Conservation (phyloP, 108 stramenopile genomes). For the Stephanodiscus triporus region DNA sequence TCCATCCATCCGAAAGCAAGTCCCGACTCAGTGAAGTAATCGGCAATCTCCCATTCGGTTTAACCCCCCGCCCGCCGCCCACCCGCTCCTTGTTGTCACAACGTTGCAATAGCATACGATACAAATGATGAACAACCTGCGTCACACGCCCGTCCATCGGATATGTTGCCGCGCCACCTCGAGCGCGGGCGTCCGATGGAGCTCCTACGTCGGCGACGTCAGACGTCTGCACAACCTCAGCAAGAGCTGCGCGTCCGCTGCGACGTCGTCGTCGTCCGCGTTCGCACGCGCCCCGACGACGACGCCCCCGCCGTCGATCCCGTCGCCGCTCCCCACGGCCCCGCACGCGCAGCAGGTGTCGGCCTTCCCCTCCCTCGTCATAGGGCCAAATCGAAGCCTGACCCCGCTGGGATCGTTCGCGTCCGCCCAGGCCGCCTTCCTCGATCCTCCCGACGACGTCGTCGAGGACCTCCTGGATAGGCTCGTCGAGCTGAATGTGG, state of each 20-base stretch:
- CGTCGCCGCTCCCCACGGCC: constrained; percentile 7
- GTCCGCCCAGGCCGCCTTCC: constrained; percentile 83
- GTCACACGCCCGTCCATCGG: too few species aligned
- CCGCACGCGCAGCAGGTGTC: constrained; percentile 39
- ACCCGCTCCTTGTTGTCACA: too few species aligned
- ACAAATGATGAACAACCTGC: too few species aligned
- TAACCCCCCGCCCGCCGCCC: too few species aligned
- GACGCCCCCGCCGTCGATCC: not conserved
- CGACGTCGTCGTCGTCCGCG: not conserved
- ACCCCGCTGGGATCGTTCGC: constrained; percentile 84
- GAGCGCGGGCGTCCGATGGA: not conserved
- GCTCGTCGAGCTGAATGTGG: constrained; percentile 72
- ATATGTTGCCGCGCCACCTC: not conserved
- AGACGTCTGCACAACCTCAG: too few species aligned
- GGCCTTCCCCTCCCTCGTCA: constrained; percentile 75
- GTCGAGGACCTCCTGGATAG: constrained; percentile 62
- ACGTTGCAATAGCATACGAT: too few species aligned
- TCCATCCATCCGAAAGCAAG: too few species aligned
- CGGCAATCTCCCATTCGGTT: too few species aligned
- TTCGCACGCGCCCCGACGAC: not conserved
- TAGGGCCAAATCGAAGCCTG: constrained; percentile 58
- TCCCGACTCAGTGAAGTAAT: too few species aligned
- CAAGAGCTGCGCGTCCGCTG: not conserved
- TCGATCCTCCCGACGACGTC: constrained; percentile 72
- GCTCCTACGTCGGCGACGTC: not conserved